Evolutionary conservation across 257 asterid genomes (phyloP).

Genomic region (Voacanga thouarsii): DNA sequence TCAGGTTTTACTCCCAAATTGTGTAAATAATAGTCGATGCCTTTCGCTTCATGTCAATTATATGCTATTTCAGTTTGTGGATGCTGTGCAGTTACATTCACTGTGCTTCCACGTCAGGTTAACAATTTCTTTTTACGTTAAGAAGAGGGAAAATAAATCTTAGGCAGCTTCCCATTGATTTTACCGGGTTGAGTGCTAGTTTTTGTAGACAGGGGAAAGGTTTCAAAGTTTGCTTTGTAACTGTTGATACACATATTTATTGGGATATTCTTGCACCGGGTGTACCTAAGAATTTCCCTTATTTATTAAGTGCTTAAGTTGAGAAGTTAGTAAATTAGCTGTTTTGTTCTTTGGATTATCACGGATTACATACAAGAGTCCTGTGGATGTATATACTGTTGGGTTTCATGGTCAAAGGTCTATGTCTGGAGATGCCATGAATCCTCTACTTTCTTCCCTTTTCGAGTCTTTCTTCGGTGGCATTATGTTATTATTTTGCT

Average conservation of each 20-base stretch:
- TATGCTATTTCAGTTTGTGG: background rate
- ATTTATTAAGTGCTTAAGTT: no score
- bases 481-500: no score
- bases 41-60: background rate
- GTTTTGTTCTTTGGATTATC: background rate
- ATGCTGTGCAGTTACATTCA: background rate
- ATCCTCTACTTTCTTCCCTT: no score
- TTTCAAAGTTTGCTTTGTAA: background rate
- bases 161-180: background rate
- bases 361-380: background rate
- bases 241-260: no score
- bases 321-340: no score
- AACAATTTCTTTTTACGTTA: no score
- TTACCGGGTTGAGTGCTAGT: background rate
- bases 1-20: background rate
- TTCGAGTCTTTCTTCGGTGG: no score
- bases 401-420: background rate
- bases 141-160: background rate
- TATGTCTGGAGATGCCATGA: no score
- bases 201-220: background rate
- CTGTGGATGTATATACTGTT: background rate
- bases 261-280: no score
- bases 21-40: background rate
- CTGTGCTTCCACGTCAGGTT: no score
- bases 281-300: no score